Base-by-base conservation (phyloP, 208 protist species). In the Pavlovales sp. region DNA sequence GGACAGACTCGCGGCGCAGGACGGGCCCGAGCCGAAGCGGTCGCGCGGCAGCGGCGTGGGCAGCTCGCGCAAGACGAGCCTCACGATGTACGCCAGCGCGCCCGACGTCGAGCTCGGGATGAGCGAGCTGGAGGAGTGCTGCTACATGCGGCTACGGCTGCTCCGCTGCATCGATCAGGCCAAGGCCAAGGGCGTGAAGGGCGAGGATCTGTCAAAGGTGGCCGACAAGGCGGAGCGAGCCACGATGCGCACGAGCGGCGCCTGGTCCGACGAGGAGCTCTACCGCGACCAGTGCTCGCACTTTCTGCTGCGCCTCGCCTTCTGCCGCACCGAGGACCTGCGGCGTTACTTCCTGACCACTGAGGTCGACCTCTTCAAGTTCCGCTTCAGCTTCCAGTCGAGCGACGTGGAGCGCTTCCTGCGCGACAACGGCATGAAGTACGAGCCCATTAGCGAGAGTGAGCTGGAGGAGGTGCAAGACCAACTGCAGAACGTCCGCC, bases 331-430 rank as follows among this genome's bases (percentile, higher is more conserved):
- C 11, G 83, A 87, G 83, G 83, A 87, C 1, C 67, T 87, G 39
- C 83, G 83, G 38, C 83, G 83, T 10, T 87, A 67, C 57, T 87
- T 87, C 67, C 39, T 87, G 40, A 0, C 38, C 8, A 87, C 77
- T 30, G 83, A 87, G 83, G 26, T 42, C 20, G 83, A 87, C 67
- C 83, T 87, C 67, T 87, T 87, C 67, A 76, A 79, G 71, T 79
- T 18, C 32, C 47, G 83, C 20, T 87, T 87, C 67, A 37, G 42
- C 20, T 36, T 37, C 44, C 39, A 87, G 7, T 0, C 57, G 4
- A 36, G 39, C 30, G 67, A 76, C 18, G 83, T 42, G 22, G 39
- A 2, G 1, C 36, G 20, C 39, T 87, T 67, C 57, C 83, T 87
- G 14, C 37, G 0, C 22, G 30, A 26, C 11, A 30, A 87, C 40